These are phyloP conservation scores for Macadamia tetraphylla DNA, from an alignment of 164 flowering plant species.

Conservation along the genomic window DNA sequence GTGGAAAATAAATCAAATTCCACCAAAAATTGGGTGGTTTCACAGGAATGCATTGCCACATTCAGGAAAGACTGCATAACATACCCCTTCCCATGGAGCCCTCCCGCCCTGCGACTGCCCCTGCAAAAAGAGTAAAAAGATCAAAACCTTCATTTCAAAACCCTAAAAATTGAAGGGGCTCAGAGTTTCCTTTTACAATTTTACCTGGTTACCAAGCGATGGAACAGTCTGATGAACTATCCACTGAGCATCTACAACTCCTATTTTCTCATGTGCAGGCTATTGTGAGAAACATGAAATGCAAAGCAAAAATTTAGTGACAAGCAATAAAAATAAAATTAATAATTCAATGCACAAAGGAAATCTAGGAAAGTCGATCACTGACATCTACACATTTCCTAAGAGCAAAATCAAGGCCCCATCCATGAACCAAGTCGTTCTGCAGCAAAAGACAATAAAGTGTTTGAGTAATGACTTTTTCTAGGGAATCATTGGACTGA, in stretches of 20 bases:
- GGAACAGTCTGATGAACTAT: slow-evolving; percentile 83
- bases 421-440: slow-evolving; percentile 97
- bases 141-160: neutral
- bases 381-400: slow-evolving; percentile 78
- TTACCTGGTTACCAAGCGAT: slow-evolving; percentile 87
- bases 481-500: neutral
- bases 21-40: too few relatives aligned
- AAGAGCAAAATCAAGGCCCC: slow-evolving; percentile 98
- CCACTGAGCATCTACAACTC: slow-evolving; percentile 98
- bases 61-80: neutral
- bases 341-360: neutral
- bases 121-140: slow-evolving; percentile 25
- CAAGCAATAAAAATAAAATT: neutral
- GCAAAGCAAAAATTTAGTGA: neutral
- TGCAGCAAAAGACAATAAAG: slow-evolving; percentile 25
- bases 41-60: neutral
- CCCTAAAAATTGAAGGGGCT: neutral
- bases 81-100: slow-evolving; percentile 80
- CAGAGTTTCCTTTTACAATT: too few relatives aligned
- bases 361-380: neutral
- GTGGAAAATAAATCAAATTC: neutral
- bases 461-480: neutral
- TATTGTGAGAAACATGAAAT: slow-evolving; percentile 16
- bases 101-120: slow-evolving; percentile 57
- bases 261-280: slow-evolving; percentile 96